Evolutionary conservation across 768 basidiomycete genomes (phyloP).

Genomic region (Trichaptum fuscoviolaceum): DNA sequence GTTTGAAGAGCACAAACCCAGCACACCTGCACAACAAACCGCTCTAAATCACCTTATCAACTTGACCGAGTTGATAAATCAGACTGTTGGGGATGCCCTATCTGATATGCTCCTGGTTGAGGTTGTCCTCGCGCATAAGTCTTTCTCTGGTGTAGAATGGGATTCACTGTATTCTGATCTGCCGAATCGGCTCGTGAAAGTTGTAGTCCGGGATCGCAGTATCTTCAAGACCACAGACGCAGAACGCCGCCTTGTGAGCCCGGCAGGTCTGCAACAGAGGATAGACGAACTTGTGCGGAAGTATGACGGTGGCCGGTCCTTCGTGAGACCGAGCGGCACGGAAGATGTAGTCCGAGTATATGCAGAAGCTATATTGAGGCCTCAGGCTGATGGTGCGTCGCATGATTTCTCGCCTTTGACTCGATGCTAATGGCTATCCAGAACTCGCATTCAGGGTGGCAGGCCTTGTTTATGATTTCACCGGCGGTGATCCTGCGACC

Average conservation of each 20-base stretch:
- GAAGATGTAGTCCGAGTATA: slow-evolving; percentile 98
- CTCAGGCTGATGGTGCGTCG: slow-evolving; percentile 77
- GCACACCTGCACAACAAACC: slow-evolving; percentile 77
- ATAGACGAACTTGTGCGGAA: slow-evolving; percentile 77
- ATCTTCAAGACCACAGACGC: slow-evolving; percentile 91
- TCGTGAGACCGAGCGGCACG: slow-evolving; percentile 95
- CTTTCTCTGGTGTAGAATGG: slow-evolving; percentile 83
- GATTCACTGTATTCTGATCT: slow-evolving; percentile 89
- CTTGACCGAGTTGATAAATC: slow-evolving; percentile 85
- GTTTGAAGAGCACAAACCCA: slow-evolving; percentile 60
- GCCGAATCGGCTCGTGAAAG: slow-evolving; percentile 93
- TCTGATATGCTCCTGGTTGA: slow-evolving; percentile 96
- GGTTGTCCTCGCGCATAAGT: slow-evolving; percentile 82
- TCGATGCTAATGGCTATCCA: slow-evolving; percentile 24
- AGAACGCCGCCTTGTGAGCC: slow-evolving; percentile 80
- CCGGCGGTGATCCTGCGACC: slow-evolving; percentile 68
- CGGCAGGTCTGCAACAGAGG: slow-evolving; percentile 70
- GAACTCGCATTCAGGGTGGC: slow-evolving; percentile 85
- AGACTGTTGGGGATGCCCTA: slow-evolving; percentile 95
- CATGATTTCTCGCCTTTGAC: neutral
- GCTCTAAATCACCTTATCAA: slow-evolving; percentile 73
- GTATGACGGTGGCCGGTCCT: slow-evolving; percentile 82
- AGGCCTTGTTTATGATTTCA: slow-evolving; percentile 78
- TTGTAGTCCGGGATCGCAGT: slow-evolving; percentile 75
- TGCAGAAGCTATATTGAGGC: slow-evolving; percentile 75